These are phyloP conservation scores for Cladosporium velox DNA, from an alignment of 2,329 filamentous ascomycete species.

Conservation along the genomic window DNA sequence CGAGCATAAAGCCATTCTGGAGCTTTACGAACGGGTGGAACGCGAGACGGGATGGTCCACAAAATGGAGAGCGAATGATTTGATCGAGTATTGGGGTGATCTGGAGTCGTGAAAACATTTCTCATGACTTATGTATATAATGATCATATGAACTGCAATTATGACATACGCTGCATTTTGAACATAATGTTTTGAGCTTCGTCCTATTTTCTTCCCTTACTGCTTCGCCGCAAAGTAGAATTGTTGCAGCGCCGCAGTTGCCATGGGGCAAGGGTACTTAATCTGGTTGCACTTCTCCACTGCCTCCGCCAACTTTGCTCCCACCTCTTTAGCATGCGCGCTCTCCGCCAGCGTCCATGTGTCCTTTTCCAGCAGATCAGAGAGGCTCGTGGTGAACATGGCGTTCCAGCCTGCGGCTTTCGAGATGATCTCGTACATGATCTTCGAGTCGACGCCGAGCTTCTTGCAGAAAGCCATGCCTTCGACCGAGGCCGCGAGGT, in stretches of 20 bases:
- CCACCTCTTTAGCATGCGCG: slow-evolving; percentile 42
- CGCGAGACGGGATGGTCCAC: slow-evolving; percentile 57
- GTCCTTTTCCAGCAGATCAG: slow-evolving; percentile 39
- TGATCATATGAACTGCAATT: background rate
- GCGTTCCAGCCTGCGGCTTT: slow-evolving; percentile 51
- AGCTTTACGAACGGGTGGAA: slow-evolving; percentile 53
- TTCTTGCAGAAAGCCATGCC: slow-evolving; percentile 50
- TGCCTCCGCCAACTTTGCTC: slow-evolving; percentile 42
- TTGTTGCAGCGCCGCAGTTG: slow-evolving; percentile 38
- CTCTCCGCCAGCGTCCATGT: slow-evolving; percentile 39
- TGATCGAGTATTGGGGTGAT: slow-evolving; percentile 56
- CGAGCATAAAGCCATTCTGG: slow-evolving; percentile 50
- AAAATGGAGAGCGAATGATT: slow-evolving; percentile 55
- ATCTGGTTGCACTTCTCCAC: slow-evolving; percentile 43
- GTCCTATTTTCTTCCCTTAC: background rate
- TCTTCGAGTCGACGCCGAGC: slow-evolving; percentile 47
- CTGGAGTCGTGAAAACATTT: slow-evolving; percentile 12
- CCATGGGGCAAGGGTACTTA: slow-evolving; percentile 40
- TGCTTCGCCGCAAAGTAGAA: slow-evolving; percentile 35
- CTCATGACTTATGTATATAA: slow-evolving; percentile 3
- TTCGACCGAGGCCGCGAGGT: slow-evolving; percentile 53
- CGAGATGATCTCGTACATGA: slow-evolving; percentile 50
- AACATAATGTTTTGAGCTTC: background rate
- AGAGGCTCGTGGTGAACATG: slow-evolving; percentile 45
- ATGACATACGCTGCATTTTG: background rate